Conservation (phyloP, 2,329 filamentous ascomycete genomes). For the Fusarium torulosum region DNA sequence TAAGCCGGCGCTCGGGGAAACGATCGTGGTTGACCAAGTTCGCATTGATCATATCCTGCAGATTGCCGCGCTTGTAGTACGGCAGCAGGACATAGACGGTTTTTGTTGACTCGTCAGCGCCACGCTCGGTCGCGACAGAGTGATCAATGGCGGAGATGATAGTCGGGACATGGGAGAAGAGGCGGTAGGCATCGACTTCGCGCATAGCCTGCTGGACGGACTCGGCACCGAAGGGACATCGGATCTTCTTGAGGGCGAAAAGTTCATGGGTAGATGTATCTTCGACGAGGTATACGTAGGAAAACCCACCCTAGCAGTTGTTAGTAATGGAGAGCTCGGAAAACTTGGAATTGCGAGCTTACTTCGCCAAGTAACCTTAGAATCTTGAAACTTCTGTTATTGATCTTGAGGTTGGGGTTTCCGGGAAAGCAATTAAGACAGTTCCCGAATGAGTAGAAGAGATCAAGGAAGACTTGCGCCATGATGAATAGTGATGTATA, state of each 20-base stretch:
- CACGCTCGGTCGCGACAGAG: conserved; percentile 80
- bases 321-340: conserved; percentile 9
- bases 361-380: conserved; percentile 92
- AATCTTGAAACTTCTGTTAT: conserved; percentile 95
- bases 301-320: conserved; percentile 83
- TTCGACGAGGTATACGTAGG: conserved; percentile 98
- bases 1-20: conserved; percentile 88
- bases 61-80: conserved; percentile 93
- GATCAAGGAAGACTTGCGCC: conserved; percentile 87
- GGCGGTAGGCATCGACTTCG: conserved; percentile 95
- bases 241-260: conserved; percentile 98
- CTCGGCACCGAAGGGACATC: conserved; percentile 97
- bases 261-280: conserved; percentile 85
- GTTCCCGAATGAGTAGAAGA: conserved; percentile 91
- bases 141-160: conserved; percentile 91
- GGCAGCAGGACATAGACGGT: conserved; percentile 97
- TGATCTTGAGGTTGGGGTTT: conserved; percentile 94
- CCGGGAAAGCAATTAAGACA: conserved; percentile 97
- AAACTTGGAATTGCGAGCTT: conserved; percentile 46
- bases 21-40: conserved; percentile 94
- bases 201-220: conserved; percentile 94
- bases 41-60: conserved; percentile 98
- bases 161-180: conserved; percentile 85
- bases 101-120: conserved; percentile 75
- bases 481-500: conserved; percentile 58